A percentile compares a stretch with the other conserved stretches of the same genome.
phyloP scores from a whole-genome alignment of 2,329 filamentous ascomycete species.

The Ceratocystis alfenasii region DNA sequence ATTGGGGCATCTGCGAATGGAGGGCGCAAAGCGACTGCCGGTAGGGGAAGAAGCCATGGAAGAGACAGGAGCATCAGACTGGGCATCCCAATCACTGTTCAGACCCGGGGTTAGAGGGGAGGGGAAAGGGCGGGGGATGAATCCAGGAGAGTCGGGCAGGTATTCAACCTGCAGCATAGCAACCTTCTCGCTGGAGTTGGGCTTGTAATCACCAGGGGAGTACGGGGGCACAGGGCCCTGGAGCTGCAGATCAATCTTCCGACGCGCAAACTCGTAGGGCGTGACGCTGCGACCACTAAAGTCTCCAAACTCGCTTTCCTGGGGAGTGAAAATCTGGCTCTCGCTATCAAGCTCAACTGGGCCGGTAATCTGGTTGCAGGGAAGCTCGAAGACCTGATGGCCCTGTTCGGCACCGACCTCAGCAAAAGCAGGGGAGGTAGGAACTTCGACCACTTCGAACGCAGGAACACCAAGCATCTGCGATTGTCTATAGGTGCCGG shows the following conservation, averaged over 20 bases:
- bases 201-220: slow-evolving; percentile 30
- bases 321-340: slow-evolving; percentile 26
- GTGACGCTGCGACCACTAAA: slow-evolving; percentile 33
- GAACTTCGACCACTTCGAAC: slow-evolving; percentile 19
- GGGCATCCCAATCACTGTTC: slow-evolving; percentile 9
- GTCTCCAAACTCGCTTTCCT: slow-evolving; percentile 26
- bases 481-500: slow-evolving; percentile 20
- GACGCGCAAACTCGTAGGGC: slow-evolving; percentile 40
- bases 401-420: slow-evolving; percentile 35
- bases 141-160: not conserved
- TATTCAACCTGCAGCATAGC: slow-evolving; percentile 22
- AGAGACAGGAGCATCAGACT: slow-evolving; percentile 13
- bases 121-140: slow-evolving; percentile 23
- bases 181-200: slow-evolving; percentile 12
- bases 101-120: slow-evolving; percentile 13
- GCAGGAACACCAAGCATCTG: slow-evolving; percentile 20
- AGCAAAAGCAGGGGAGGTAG: slow-evolving; percentile 21
- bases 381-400: slow-evolving; percentile 42
- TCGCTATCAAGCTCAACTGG: slow-evolving; percentile 31
- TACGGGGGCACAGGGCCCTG: slow-evolving; percentile 41
- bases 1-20: slow-evolving; percentile 2
- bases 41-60: slow-evolving; percentile 16
- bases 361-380: slow-evolving; percentile 34
- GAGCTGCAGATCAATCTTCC: slow-evolving; percentile 41
- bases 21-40: not conserved